Evolutionary conservation across 2,329 filamentous ascomycete species (phyloP), one percentile per base, ranked within the genome.

Genomic region (Colletotrichum musicola): DNA sequence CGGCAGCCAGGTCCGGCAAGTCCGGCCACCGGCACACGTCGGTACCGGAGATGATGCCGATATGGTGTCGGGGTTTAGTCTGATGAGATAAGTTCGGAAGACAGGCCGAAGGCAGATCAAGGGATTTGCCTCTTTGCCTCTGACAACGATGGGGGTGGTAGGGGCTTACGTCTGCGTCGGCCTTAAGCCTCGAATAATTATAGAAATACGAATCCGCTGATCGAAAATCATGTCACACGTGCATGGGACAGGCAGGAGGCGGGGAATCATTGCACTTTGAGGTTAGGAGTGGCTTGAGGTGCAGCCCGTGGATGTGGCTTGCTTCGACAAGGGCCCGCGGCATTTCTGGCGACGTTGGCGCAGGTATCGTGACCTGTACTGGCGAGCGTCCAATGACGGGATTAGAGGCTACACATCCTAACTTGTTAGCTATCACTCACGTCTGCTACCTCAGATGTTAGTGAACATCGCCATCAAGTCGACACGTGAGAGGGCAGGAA

Each of bases 161-260:
- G 10, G 44, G 59, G 14, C 25, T 58, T 59, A 35, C 38, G 54
- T 64, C 47, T 58, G 38, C n/a, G 7, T 22, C 14, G 44, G 20
- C 16, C 46, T 54, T 14, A 4, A 47, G 40, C 3, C 27, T 38
- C n/a, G 38, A 63, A 53, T 53, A 51, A 44, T 51, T 25, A 53
- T 13, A 38, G 57, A 56, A 56, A 55, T 25, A 49, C 20, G 10
- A 20, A 66, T 20, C 49, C 44, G 64, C 20, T 13, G 20, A 50
- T 62, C 16, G 58, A 10, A n/a, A 51, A 42, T 56, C 58, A 42
- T 40, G 27, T 67, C 53, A 64, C 51, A 58, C 16, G 27, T 64
- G 64, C 64, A 67, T 63, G 16, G 35, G 53, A 67, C 49, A 30
- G 54, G 20, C 56, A 53, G 66, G 46, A 30, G 54, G 20, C 56